Evolutionary conservation across 139 green algal genomes (phyloP), one percentile per base, ranked within the genome.

Genomic region (Chlorella ohadii): DNA sequence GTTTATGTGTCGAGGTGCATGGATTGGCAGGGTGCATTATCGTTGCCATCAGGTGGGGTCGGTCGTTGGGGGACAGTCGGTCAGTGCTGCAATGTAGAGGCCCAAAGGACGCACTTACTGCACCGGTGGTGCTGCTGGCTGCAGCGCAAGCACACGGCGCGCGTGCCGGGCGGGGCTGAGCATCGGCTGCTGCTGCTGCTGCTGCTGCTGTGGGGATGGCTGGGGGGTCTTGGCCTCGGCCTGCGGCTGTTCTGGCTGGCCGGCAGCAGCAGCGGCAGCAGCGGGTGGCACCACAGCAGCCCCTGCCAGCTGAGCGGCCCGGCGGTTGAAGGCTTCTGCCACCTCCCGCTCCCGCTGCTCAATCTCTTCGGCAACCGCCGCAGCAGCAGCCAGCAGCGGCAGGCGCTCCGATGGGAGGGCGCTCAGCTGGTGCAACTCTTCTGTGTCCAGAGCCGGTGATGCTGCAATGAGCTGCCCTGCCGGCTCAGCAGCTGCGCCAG

Each of bases 381-480:
- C 74, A 1, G 74, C 76, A 13, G 76, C 76, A 1, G 76, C 76
- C 25, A 82, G 76, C 76, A 82, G 36, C 16, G 76, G 76, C 59
- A 82, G 76, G 76, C 36, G 72, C 15, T 72, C 57, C 0, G 76
- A 38, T 33, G 76, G 57, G 25, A 72, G 76, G 11, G 36, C 31
- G 0, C 33, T 28, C 25, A 61, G 59, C 19, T 13, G 23, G 13
- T 41, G 38, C 17, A 22, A 5, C 19, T 22, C 22, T 7, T 55
- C 36, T 56, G 5, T 20, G 6, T 63, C n/a, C 19, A 12, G 5
- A 20, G 27, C 44, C 2, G 34, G 34, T 23, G 12, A 11, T 31
- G 28, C 16, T 61, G 44, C 44, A 31, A 15, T 33, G 59, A 5
- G 59, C 59, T 66, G 59, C 27, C 5, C 72, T 36, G 31, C 55